Percentiles rank a stretch among this genome's conserved stretches.
These are phyloP conservation scores for Limonium bicolor DNA, from an alignment of 148 eudicot genomes.

Conservation along the genomic window DNA sequence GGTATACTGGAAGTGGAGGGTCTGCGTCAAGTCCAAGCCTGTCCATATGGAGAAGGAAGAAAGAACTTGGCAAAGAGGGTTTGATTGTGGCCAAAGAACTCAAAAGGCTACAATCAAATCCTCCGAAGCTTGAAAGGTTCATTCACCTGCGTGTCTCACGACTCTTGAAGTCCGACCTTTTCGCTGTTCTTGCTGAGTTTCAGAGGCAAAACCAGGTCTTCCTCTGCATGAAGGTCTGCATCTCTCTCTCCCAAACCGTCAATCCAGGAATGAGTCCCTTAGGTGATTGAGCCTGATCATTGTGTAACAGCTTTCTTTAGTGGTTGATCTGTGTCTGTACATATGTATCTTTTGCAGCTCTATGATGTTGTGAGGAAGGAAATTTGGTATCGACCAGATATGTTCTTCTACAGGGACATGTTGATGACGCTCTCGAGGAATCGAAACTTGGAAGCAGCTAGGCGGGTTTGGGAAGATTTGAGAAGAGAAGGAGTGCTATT, in stretches of 20 bases:
- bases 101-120: conserved; percentile 58
- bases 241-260: background rate
- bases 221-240: conserved; percentile 68
- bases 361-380: conserved; percentile 86
- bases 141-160: conserved; percentile 59
- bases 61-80: conserved; percentile 88
- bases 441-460: conserved; percentile 57
- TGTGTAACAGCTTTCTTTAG: background rate
- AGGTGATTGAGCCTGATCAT: too few species aligned
- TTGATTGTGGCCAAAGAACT: conserved; percentile 77
- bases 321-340: background rate
- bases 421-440: conserved; percentile 91
- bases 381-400: conserved; percentile 98
- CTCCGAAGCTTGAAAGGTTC: conserved; percentile 46
- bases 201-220: conserved; percentile 79
- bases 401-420: conserved; percentile 97
- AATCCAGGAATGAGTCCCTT: too few species aligned
- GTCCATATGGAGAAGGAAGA: conserved; percentile 96
- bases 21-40: conserved; percentile 41
- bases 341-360: conserved; percentile 25
- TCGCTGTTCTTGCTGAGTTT: conserved; percentile 79
- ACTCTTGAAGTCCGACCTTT: conserved; percentile 74
- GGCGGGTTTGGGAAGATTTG: conserved; percentile 63
- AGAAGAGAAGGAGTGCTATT: conserved; percentile 61
- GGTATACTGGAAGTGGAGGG: conserved; percentile 7